Percentiles rank a stretch among this genome's conserved stretches.
These are phyloP conservation scores for Cocos nucifera DNA, from an alignment of 176 grass and related monocot genomes.

Conservation along the genomic window DNA sequence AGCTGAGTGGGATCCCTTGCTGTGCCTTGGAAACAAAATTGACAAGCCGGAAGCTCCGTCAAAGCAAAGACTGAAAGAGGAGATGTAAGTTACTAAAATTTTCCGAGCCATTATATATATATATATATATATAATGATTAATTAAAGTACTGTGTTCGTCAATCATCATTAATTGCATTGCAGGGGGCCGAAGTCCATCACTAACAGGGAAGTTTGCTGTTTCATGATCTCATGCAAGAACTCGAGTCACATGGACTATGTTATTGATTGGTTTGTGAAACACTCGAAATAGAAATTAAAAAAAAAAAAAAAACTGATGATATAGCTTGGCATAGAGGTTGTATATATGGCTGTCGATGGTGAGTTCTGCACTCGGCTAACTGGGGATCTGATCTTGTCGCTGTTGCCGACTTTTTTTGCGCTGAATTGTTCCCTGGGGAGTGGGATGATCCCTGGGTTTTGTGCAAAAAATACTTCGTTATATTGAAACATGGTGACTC, in stretches of 20 bases:
- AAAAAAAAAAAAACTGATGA: too few relatives aligned
- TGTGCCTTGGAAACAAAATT: slow-evolving; percentile 89
- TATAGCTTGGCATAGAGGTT: slow-evolving; percentile 3
- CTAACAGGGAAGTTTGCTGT: slow-evolving; percentile 68
- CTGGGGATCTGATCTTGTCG: background rate
- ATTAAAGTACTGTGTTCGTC: background rate
- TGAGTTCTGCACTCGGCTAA: background rate
- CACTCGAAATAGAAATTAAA: slow-evolving; percentile 85
- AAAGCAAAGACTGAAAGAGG: slow-evolving; percentile 57
- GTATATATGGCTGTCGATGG: background rate
- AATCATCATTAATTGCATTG: slow-evolving; percentile 6
- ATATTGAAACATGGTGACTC: too few relatives aligned
- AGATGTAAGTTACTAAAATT: slow-evolving; percentile 41
- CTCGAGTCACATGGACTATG: slow-evolving; percentile 73
- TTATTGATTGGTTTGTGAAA: slow-evolving; percentile 93
- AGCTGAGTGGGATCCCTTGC: slow-evolving; percentile 74
- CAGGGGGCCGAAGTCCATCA: slow-evolving; percentile 62
- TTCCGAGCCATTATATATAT: background rate
- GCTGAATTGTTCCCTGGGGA: too few relatives aligned
- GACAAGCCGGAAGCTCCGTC: slow-evolving; percentile 77
- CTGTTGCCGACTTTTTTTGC: too few relatives aligned
- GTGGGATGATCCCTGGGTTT: too few relatives aligned
- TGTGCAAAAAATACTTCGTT: too few relatives aligned
- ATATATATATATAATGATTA: too few relatives aligned
- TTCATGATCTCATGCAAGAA: slow-evolving; percentile 99